phyloP scores from a whole-genome alignment of 305 asterid genomes.

The Fraxinus albicans region DNA sequence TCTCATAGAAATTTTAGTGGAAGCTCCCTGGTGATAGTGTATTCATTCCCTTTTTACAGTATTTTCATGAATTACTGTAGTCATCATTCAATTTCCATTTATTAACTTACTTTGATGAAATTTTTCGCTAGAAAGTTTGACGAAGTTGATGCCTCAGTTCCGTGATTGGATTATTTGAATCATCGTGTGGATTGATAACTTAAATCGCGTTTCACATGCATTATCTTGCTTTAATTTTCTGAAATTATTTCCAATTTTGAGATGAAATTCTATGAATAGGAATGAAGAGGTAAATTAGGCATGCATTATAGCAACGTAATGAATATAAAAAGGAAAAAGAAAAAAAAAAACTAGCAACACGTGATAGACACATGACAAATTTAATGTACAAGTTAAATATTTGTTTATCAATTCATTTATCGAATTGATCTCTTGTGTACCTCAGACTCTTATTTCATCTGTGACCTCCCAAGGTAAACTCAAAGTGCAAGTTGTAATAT shows the following conservation, averaged over 20 bases:
- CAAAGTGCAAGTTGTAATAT: constrained; percentile 13
- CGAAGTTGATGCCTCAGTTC: neutral
- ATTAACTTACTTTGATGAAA: neutral
- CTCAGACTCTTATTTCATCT: constrained; percentile 1
- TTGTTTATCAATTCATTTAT: neutral
- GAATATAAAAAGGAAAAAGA: neutral
- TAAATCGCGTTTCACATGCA: neutral
- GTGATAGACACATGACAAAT: neutral
- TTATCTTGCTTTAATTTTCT: neutral
- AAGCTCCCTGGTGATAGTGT: neutral
- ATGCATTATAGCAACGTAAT: neutral
- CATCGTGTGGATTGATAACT: neutral
- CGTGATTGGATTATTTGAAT: neutral
- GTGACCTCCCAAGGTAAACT: constrained; percentile 7
- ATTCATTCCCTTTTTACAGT: neutral
- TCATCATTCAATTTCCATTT: constrained; percentile 1
- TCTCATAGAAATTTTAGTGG: neutral
- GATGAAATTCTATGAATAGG: neutral
- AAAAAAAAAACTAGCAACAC: neutral
- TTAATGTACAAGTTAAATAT: neutral
- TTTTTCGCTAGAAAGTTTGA: neutral
- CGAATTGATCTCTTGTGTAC: neutral
- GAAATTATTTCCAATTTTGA: constrained; percentile 5
- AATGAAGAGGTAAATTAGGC: neutral
- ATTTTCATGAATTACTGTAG: neutral